Percentiles rank a stretch among this genome's conserved stretches.
These are phyloP conservation scores for Pleurotus salmoneostramineus DNA, from an alignment of 768 basidiomycete species.

Conservation along the genomic window DNA sequence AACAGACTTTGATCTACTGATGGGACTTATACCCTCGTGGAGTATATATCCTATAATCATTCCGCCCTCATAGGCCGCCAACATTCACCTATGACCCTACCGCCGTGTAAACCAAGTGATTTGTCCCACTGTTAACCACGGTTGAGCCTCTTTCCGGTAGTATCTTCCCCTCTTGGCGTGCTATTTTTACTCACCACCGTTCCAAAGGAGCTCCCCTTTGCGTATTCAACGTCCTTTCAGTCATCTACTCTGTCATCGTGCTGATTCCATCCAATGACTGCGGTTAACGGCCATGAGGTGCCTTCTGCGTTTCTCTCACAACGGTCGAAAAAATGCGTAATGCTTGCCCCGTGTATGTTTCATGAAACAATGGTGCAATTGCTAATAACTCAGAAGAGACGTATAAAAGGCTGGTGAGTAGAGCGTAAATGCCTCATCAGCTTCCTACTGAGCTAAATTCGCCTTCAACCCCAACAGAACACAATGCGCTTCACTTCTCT, in stretches of 20 bases:
- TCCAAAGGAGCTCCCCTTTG: neutral
- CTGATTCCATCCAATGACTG: neutral
- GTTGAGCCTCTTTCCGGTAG: neutral
- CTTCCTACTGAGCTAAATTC: neutral
- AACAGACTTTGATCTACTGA: constrained; percentile 4
- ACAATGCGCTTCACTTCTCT: constrained; percentile 5
- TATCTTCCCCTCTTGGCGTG: neutral
- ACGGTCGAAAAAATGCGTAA: neutral
- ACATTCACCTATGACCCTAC: neutral
- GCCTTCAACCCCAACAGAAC: too few species aligned
- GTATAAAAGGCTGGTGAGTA: neutral
- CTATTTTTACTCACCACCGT: neutral
- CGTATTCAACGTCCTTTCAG: neutral
- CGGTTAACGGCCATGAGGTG: neutral
- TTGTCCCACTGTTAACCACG: neutral
- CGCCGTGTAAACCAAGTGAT: neutral
- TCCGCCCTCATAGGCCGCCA: neutral
- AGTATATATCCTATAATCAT: neutral
- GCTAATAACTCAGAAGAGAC: neutral
- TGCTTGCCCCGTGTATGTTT: neutral
- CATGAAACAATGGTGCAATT: neutral
- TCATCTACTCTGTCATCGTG: neutral
- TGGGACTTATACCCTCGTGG: neutral
- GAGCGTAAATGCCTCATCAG: neutral
- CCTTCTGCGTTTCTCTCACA: neutral